phyloP scores from a whole-genome alignment of 169 alveolate genomes.

The Eimeria sp. region DNA sequence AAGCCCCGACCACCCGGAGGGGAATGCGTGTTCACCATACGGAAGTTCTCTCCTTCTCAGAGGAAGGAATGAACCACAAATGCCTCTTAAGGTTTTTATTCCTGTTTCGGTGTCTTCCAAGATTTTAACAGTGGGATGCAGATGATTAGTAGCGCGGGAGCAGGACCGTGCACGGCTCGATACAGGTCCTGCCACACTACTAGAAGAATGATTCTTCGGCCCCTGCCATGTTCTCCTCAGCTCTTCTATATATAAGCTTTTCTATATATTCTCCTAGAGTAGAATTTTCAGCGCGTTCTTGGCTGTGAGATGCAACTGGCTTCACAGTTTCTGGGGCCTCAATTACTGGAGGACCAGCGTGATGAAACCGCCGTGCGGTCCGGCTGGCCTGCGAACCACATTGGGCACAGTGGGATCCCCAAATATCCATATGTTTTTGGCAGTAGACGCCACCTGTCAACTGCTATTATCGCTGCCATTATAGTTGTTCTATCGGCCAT shows the following conservation, averaged over 20 bases:
- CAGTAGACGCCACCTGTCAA: background rate
- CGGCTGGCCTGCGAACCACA: background rate
- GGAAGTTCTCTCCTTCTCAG: no score
- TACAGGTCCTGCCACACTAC: no score
- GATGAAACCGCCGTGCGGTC: background rate
- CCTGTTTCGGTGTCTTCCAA: no score
- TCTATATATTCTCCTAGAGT: background rate
- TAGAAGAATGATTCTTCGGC: background rate
- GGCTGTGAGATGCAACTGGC: conserved; percentile 5
- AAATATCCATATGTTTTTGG: background rate
- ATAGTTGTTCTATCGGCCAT: background rate
- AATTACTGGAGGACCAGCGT: background rate
- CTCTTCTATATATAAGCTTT: background rate
- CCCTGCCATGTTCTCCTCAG: background rate
- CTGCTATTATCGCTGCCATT: background rate
- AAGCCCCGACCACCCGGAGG: no score
- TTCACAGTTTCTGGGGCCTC: background rate
- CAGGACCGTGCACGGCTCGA: no score
- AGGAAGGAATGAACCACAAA: no score
- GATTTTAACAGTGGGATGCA: no score
- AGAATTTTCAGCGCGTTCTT: background rate
- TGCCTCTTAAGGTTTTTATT: no score
- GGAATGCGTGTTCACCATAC: no score
- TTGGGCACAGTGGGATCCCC: background rate
- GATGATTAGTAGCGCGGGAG: no score